Evolutionary conservation across 1,139 yeast genomes (phyloP), one percentile per base, ranked within the genome.

Genomic region (Sugiyamaella japonica): DNA sequence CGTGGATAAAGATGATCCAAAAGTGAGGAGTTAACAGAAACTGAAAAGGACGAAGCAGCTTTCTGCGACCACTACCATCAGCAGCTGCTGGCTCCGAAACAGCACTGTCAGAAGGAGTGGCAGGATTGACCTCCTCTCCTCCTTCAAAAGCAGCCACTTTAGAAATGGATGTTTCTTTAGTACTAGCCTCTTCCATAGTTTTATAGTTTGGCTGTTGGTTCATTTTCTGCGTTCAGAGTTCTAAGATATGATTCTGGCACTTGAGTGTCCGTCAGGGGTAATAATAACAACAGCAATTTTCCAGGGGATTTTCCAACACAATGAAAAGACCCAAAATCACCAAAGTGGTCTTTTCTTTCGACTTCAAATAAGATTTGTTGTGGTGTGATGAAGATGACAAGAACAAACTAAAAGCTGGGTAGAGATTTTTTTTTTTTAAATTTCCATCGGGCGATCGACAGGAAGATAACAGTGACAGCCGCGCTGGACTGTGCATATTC

Each of bases 1-100:
- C 79, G 41, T 69, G 69, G 36, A 74, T 39, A 42, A 76, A 67
- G 39, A 75, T 75, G 55, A 73, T 64, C 76, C 76, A 73, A 57
- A 76, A 76, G 37, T 71, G 69, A 38, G 58, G 58, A 32, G 74
- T 67, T 34, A 64, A 52, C 46, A 76, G 47, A 52, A 72, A 74
- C 36, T 63, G 65, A 53, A 75, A 73, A 3, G 61, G 61, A 34
- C 47, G 42, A 23, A 51, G 48, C 9, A 38, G 17, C 32, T 28
- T 41, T 38, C 43, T 32, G 10, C 48, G 25, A 7, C 49, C 34
- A 28, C 40, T 10, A 28, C 13, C 38, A 28, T n/a, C n/a, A n/a
- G n/a, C n/a, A n/a, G n/a, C n/a, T n/a, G 48, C 42, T 25, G 39
- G 25, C 20, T 16, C 39, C 13, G 42, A 15, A 13, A 5, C 53